Base-by-base conservation (phyloP, 2,329 filamentous ascomycete genomes). In the Aspergillus udagawae region DNA sequence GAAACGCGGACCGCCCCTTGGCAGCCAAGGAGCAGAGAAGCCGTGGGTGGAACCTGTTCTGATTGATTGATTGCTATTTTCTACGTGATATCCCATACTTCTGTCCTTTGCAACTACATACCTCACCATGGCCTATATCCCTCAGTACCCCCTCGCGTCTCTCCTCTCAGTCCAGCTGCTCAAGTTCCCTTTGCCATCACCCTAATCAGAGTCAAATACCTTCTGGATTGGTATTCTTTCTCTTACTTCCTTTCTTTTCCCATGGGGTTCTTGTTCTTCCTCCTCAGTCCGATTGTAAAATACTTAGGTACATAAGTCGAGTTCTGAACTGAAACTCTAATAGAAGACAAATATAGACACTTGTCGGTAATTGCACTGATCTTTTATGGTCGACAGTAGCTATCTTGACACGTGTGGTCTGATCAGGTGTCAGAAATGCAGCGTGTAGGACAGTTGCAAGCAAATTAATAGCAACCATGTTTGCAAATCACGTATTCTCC, bases 41-140 rank as follows among this genome's bases (percentile, higher is more conserved):
- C 28, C 68, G 72, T 53, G 68, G 73, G 9, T 79, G 77, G 77
- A 75, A 75, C 61, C 63, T 79, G 51, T 79, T 79, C 63, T 79
- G 66, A 71, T 38, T 17, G 32, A 55, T n/a, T 48, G 21, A 54
- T 32, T 29, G 32, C 12, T 38, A 38, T 28, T 53, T 35, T 20
- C 35, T 35, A 17, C 14, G 2, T 14, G 44, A 47, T 47, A 47
- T 23, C 44, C 44, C 44, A 14, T 35, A 12, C 17, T 29, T 42
- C 49, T 53, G 47, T 51, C 41, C 50, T 57, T 52, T 53, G 42
- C 54, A 49, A 32, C 53, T 47, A 35, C 52, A 48, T 28, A 38
- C 20, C 20, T 4, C 21, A 14, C 3, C 17, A 7, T 27, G 21
- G 21, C 17, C 49, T 21, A 17, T 28, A 25, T 51, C 28, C 32